Conservation (phyloP, 1,139 yeast species). For the Geotrichum europaeum region DNA sequence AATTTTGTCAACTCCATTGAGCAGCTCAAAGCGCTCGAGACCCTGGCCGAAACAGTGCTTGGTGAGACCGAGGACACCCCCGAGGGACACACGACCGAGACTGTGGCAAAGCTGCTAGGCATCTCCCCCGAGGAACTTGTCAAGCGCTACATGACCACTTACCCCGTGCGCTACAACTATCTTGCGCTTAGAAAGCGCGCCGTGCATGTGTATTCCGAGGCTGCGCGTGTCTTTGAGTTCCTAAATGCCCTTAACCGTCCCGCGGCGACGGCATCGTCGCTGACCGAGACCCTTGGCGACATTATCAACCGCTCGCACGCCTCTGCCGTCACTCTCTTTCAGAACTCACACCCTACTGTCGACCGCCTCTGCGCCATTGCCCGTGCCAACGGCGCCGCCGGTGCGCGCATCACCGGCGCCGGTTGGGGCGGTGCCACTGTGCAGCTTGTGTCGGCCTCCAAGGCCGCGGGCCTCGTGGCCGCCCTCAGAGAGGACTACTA, state of each 20-base stretch:
- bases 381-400: conserved; percentile 50
- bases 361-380: conserved; percentile 53
- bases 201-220: conserved; percentile 59
- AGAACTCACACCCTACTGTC: conserved; percentile 52
- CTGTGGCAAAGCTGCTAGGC: conserved; percentile 45
- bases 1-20: conserved; percentile 7
- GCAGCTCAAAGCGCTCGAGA: conserved; percentile 40
- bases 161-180: conserved; percentile 52
- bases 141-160: conserved; percentile 44
- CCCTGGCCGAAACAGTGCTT: conserved; percentile 38
- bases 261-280: conserved; percentile 24
- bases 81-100: conserved; percentile 47
- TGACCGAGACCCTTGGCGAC: conserved; percentile 40
- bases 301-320: conserved; percentile 57
- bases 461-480: conserved; percentile 40
- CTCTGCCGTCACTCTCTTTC: conserved; percentile 45
- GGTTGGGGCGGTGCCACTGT: conserved; percentile 77
- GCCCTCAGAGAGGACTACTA: conserved; percentile 51
- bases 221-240: conserved; percentile 53
- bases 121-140: conserved; percentile 42
- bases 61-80: conserved; percentile 24
- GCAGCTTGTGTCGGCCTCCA: conserved; percentile 50
- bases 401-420: conserved; percentile 74
- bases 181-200: conserved; percentile 56
- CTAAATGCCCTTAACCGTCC: conserved; percentile 31